Evolutionary conservation across 306 rosid species (phyloP).

Genomic region (Hippophae rhamnoides): DNA sequence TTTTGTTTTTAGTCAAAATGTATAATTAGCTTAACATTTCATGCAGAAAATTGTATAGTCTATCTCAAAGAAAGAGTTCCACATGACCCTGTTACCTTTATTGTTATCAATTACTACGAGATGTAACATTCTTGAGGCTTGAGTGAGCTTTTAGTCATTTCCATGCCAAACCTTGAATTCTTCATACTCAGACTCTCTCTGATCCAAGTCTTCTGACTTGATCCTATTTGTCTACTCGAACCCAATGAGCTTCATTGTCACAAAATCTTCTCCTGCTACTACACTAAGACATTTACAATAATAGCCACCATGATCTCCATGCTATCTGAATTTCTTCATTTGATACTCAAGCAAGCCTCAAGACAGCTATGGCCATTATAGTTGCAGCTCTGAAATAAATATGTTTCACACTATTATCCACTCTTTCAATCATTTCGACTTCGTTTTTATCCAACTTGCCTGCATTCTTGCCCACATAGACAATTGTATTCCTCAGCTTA

Average conservation of each 20-base stretch:
- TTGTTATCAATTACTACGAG: too few relatives aligned
- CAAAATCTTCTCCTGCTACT: constrained; percentile 23
- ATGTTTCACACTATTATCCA: constrained; percentile 43
- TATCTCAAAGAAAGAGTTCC: too few relatives aligned
- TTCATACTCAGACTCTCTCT: background rate
- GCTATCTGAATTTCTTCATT: background rate
- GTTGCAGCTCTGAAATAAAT: constrained; percentile 60
- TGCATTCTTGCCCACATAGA: constrained; percentile 39
- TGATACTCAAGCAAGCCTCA: constrained; percentile 58
- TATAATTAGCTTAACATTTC: too few relatives aligned
- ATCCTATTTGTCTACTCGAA: background rate
- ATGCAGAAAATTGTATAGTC: too few relatives aligned
- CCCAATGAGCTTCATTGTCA: constrained; percentile 3
- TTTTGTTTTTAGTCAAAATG: too few relatives aligned
- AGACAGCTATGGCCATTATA: constrained; percentile 45
- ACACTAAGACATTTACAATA: constrained; percentile 11
- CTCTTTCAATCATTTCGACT: constrained; percentile 45
- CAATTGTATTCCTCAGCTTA: constrained; percentile 46
- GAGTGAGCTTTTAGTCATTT: too few relatives aligned
- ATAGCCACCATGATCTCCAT: background rate
- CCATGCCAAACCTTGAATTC: constrained; percentile 10
- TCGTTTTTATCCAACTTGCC: constrained; percentile 48
- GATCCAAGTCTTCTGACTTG: background rate
- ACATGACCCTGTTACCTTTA: too few relatives aligned
- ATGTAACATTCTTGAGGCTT: too few relatives aligned